A percentile compares a stretch with the other conserved stretches of the same genome.
These are phyloP conservation scores for Bruguiera gymnorhiza DNA, from an alignment of 345 rosid species.

Conservation along the genomic window DNA sequence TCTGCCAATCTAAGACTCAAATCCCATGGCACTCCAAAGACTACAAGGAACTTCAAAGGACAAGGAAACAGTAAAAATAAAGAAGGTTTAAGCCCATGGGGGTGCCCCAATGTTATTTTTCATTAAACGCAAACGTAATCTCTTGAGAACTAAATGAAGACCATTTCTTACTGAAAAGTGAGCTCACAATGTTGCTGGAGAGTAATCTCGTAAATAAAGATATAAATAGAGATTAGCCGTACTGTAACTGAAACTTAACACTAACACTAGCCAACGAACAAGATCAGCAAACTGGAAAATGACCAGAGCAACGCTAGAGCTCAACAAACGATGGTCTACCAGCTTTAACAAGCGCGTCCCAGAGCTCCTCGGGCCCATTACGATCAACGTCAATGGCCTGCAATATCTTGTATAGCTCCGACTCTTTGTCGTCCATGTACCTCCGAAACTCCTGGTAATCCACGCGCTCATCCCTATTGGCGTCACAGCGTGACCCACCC, in stretches of 20 bases:
- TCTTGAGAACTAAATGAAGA: no score
- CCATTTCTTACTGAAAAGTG: no score
- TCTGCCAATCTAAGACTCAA: background rate
- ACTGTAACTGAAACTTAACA: no score
- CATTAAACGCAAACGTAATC: no score
- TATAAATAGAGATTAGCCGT: no score
- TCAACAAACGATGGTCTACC: slow-evolving; percentile 37
- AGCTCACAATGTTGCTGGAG: no score
- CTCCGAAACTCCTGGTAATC: slow-evolving; percentile 79
- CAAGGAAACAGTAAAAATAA: no score
- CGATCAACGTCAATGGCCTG: slow-evolving; percentile 75
- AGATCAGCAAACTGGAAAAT: background rate
- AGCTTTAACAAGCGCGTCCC: slow-evolving; percentile 79
- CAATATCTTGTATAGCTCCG: slow-evolving; percentile 62
- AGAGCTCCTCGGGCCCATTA: slow-evolving; percentile 78
- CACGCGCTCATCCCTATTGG: slow-evolving; percentile 81
- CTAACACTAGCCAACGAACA: no score
- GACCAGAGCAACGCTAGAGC: background rate
- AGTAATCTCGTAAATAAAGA: no score
- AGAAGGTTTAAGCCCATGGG: no score
- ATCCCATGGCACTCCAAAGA: background rate
- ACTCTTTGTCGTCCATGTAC: slow-evolving; percentile 85
- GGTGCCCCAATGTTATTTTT: background rate
- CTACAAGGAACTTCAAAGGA: background rate
- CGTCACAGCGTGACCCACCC: slow-evolving; percentile 50